Conservation (phyloP, 2,329 filamentous ascomycete genomes). For the Penicillium sp. region DNA sequence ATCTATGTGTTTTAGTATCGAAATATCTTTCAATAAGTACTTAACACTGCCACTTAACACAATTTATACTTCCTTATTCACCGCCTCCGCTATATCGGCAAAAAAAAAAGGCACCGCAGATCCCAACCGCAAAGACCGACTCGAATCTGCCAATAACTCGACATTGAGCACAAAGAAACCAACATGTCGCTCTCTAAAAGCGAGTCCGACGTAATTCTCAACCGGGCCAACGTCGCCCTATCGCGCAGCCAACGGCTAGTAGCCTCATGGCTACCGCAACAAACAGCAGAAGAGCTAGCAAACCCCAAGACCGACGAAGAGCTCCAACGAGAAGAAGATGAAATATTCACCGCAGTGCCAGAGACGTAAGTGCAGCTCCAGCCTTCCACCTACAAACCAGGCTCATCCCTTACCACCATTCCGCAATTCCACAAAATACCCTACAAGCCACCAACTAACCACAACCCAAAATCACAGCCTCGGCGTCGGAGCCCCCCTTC, state of each 20-base stretch:
- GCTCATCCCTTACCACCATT: neutral
- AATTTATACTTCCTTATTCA: neutral
- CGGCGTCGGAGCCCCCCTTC: slow-evolving; percentile 49
- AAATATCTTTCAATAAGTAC: neutral
- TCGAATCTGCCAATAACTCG: neutral
- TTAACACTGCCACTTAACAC: neutral
- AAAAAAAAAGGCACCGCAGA: slow-evolving; percentile 2
- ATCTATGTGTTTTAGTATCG: neutral
- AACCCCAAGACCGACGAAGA: slow-evolving; percentile 45
- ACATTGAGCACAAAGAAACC: neutral
- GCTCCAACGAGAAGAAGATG: slow-evolving; percentile 52
- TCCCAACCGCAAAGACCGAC: slow-evolving; percentile 9
- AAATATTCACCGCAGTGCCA: slow-evolving; percentile 53
- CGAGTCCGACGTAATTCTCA: slow-evolving; percentile 56
- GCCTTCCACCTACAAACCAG: neutral
- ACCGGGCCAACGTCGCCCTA: slow-evolving; percentile 53
- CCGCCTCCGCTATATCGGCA: neutral
- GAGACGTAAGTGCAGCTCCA: slow-evolving; percentile 47
- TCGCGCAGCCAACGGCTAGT: slow-evolving; percentile 55
- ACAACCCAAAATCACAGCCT: slow-evolving; percentile 34
- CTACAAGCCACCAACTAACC: neutral
- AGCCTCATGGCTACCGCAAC: slow-evolving; percentile 56
- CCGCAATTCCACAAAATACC: neutral
- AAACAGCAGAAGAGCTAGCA: slow-evolving; percentile 38
- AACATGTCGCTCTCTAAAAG: slow-evolving; percentile 34